phyloP scores from a whole-genome alignment of 306 rosid genomes.

The Lathyrus aphaca region DNA sequence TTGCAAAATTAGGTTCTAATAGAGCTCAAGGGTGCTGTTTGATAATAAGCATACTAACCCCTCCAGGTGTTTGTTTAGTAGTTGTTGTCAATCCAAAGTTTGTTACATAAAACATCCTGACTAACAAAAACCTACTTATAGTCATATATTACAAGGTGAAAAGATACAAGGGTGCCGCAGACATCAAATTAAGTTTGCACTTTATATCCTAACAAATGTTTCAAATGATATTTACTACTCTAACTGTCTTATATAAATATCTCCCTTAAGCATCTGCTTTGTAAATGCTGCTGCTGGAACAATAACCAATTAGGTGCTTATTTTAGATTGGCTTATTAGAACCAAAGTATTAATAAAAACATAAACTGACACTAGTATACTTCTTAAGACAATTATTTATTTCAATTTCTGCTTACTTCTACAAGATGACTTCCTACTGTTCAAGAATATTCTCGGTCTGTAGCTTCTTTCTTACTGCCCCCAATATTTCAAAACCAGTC shows the following conservation, averaged over 20 bases:
- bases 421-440: not conserved
- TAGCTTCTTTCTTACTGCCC: not conserved
- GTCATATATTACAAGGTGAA: not conserved
- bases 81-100: conserved; percentile 21
- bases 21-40: too few relatives aligned
- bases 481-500: not conserved
- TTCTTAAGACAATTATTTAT: not conserved
- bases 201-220: not conserved
- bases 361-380: not conserved
- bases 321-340: not conserved
- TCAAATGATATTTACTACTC: conserved; percentile 10
- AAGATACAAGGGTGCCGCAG: not conserved
- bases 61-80: not conserved
- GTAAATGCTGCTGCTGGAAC: conserved; percentile 1
- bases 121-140: not conserved
- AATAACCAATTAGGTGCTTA: conserved; percentile 9
- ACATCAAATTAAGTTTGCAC: not conserved
- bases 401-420: not conserved
- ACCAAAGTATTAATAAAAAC: not conserved
- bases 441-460: not conserved
- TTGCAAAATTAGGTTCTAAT: too few relatives aligned
- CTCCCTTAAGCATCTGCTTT: not conserved
- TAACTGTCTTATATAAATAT: not conserved
- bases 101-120: not conserved
- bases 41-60: not conserved